These are phyloP conservation scores for Colletotrichum tofieldiae DNA, from an alignment of 2,329 filamentous ascomycete species.

Conservation along the genomic window DNA sequence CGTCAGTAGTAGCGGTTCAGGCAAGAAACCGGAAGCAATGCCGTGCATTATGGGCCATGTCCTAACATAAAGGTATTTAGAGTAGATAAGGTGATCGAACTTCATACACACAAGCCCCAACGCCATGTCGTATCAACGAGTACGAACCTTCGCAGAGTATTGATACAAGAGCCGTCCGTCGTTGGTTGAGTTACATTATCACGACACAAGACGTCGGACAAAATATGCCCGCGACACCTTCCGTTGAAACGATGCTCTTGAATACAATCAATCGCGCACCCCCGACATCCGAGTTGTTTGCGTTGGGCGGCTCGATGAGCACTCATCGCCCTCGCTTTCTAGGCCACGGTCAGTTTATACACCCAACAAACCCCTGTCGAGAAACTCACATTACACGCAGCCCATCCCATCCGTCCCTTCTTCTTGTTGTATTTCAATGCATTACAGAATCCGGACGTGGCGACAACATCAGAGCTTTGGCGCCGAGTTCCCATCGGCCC, in stretches of 20 bases:
- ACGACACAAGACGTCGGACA: not conserved
- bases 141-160: not conserved
- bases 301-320: not conserved
- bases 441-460: not conserved
- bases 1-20: not conserved
- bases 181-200: not conserved
- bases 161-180: not conserved
- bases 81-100: not conserved
- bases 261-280: not conserved
- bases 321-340: not conserved
- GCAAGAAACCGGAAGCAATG: not conserved
- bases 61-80: accelerated
- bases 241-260: not conserved
- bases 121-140: not conserved
- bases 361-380: not conserved
- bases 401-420: not conserved
- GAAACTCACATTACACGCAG: not conserved
- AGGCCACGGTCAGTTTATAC: not conserved
- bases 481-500: constrained; percentile 47
- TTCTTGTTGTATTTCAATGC: not conserved
- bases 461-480: constrained; percentile 55
- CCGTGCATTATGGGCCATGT: not conserved
- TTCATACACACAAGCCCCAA: no score
- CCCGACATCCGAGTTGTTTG: not conserved
- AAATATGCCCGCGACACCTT: not conserved